These are phyloP conservation scores for Arabis hirsuta DNA, from an alignment of 345 rosid genomes.

Conservation along the genomic window DNA sequence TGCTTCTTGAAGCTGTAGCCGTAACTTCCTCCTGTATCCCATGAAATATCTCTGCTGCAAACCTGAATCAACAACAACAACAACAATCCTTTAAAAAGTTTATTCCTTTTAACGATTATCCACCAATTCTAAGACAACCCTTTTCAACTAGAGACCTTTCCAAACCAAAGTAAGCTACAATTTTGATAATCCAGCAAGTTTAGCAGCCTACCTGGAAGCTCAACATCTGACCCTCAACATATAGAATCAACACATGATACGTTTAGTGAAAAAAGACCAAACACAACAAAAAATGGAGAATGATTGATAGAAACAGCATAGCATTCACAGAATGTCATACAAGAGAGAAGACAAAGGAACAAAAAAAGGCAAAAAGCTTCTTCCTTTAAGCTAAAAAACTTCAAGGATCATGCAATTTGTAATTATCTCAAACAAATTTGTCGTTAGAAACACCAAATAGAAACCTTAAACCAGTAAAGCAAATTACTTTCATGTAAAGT, in stretches of 20 bases:
- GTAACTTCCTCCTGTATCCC: conserved; percentile 86
- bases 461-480: not conserved
- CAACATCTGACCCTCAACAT: too few relatives aligned
- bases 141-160: conserved; percentile 17
- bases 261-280: not conserved
- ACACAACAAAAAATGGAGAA: not conserved
- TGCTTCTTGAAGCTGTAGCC: conserved; percentile 86
- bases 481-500: conserved; percentile 35
- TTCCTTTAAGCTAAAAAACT: conserved; percentile 10
- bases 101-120: not conserved
- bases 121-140: conserved; percentile 6
- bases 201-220: too few relatives aligned
- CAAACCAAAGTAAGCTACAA: conserved; percentile 13
- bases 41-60: conserved; percentile 94
- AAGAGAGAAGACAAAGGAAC: not conserved
- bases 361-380: conserved; percentile 8
- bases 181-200: not conserved
- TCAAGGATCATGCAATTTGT: conserved; percentile 17
- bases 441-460: not conserved
- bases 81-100: not conserved
- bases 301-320: not conserved
- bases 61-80: conserved; percentile 49
- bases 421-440: not conserved
- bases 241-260: too few relatives aligned
- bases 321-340: not conserved